Percentiles rank a stretch among this genome's conserved stretches.
Conservation (phyloP, 164 flowering plant species). For the Berberis thunbergii region DNA sequence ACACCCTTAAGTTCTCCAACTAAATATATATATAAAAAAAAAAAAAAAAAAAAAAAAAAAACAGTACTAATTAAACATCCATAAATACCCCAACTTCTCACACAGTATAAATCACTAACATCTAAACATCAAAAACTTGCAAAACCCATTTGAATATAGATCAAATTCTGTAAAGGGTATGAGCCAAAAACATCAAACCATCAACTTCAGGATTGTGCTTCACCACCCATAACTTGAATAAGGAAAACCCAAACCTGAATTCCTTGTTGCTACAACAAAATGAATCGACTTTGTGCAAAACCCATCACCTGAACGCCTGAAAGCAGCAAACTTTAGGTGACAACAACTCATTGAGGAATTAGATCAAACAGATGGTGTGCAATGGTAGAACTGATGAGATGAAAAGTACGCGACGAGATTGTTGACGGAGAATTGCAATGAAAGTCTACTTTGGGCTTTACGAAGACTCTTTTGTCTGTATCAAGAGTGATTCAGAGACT, state of each 20-base stretch:
- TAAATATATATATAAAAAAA: no score
- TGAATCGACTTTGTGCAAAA: no score
- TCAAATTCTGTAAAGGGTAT: slow-evolving; percentile 1
- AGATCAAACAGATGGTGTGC: no score
- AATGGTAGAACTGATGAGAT: no score
- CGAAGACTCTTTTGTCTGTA: no score
- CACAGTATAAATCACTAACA: background rate
- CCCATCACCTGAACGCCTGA: no score
- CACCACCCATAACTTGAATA: slow-evolving; percentile 4
- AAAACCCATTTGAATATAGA: slow-evolving; percentile 6
- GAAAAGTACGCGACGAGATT: no score
- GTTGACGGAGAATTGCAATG: no score
- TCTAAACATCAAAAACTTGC: background rate
- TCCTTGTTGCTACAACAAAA: background rate
- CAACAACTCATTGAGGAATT: no score
- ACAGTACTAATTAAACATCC: slow-evolving; percentile 1
- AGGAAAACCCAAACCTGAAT: slow-evolving; percentile 6
- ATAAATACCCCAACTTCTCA: background rate
- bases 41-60: background rate
- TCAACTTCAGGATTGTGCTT: background rate
- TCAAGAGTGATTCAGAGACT: no score
- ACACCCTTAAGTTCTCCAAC: background rate
- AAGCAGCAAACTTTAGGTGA: no score
- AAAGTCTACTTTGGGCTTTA: no score
- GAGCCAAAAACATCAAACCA: slow-evolving; percentile 4